These are phyloP conservation scores for Escallonia rubra DNA, from an alignment of 129 eudicot genomes.

Conservation along the genomic window DNA sequence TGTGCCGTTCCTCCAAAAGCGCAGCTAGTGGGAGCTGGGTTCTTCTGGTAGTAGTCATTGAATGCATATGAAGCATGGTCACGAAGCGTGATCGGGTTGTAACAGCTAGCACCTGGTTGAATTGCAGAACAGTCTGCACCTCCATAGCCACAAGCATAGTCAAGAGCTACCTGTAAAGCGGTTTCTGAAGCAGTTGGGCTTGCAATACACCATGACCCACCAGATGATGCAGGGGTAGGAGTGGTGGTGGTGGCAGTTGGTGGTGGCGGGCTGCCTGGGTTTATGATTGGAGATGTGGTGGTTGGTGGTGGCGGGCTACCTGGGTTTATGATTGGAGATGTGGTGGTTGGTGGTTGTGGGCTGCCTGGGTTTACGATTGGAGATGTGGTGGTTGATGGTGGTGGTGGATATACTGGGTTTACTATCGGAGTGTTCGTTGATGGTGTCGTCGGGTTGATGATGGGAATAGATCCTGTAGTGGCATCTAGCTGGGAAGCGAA, in stretches of 20 bases:
- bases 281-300: too few species aligned
- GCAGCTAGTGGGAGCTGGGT: slow-evolving; percentile 88
- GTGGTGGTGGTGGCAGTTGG: slow-evolving; percentile 27
- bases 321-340: slow-evolving; percentile 25
- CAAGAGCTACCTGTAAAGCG: slow-evolving; percentile 83
- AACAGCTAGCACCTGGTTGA: slow-evolving; percentile 70
- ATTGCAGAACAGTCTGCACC: slow-evolving; percentile 92
- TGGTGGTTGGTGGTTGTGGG: slow-evolving; percentile 34
- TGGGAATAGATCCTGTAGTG: slow-evolving; percentile 38
- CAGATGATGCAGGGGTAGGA: slow-evolving; percentile 30
- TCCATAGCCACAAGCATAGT: slow-evolving; percentile 96
- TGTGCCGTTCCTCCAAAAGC: slow-evolving; percentile 92
- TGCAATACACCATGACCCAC: slow-evolving; percentile 92
- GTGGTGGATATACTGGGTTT: slow-evolving; percentile 42
- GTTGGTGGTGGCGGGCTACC: slow-evolving; percentile 20
- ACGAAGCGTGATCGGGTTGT: slow-evolving; percentile 68
- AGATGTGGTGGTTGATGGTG: slow-evolving; percentile 29
- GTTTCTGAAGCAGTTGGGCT: slow-evolving; percentile 73
- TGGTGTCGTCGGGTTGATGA: slow-evolving; percentile 72
- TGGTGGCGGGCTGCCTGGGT: too few species aligned
- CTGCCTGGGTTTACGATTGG: slow-evolving; percentile 23
- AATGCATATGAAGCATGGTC: slow-evolving; percentile 96
- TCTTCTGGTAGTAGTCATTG: slow-evolving; percentile 86
- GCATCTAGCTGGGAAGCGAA: slow-evolving; percentile 41
- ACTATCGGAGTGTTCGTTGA: slow-evolving; percentile 52